Conservation (phyloP, 768 basidiomycete genomes). For the Phylloporus sp. region DNA sequence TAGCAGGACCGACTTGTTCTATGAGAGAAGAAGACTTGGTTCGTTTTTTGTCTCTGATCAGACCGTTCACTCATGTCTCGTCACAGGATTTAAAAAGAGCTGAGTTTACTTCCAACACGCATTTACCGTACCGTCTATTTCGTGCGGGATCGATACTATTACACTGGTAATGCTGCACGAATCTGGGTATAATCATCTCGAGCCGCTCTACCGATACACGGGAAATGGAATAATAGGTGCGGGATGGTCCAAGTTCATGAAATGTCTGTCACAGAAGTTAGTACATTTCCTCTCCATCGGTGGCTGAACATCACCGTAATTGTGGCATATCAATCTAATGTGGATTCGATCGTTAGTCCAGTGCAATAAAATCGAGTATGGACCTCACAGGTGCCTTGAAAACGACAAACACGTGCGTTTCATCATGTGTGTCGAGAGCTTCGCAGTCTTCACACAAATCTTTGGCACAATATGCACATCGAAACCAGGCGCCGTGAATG, state of each 20-base stretch:
- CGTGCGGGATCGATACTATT: background rate
- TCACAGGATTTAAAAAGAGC: conserved; percentile 32
- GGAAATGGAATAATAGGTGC: conserved; percentile 60
- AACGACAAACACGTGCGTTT: conserved; percentile 78
- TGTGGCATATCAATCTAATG: conserved; percentile 65
- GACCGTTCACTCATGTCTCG: background rate
- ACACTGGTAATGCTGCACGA: conserved; percentile 4
- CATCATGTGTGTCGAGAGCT: conserved; percentile 73
- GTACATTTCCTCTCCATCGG: conserved; percentile 1
- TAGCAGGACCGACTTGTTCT: conserved; percentile 87
- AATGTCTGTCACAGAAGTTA: conserved; percentile 34
- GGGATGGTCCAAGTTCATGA: conserved; percentile 56
- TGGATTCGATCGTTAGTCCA: conserved; percentile 5
- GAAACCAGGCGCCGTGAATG: conserved; percentile 86
- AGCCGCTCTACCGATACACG: conserved; percentile 44
- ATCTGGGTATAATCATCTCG: conserved; percentile 1
- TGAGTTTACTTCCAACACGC: conserved; percentile 5
- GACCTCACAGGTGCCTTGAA: conserved; percentile 73
- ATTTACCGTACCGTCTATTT: background rate
- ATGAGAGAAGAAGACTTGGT: conserved; percentile 84
- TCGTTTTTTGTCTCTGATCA: conserved; percentile 15
- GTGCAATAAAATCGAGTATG: background rate
- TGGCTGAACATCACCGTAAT: conserved; percentile 48
- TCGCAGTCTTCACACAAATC: conserved; percentile 89
- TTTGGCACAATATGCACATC: conserved; percentile 81